phyloP scores from a whole-genome alignment of 2,329 filamentous ascomycete genomes.

The Thielaviopsis euricoi region DNA sequence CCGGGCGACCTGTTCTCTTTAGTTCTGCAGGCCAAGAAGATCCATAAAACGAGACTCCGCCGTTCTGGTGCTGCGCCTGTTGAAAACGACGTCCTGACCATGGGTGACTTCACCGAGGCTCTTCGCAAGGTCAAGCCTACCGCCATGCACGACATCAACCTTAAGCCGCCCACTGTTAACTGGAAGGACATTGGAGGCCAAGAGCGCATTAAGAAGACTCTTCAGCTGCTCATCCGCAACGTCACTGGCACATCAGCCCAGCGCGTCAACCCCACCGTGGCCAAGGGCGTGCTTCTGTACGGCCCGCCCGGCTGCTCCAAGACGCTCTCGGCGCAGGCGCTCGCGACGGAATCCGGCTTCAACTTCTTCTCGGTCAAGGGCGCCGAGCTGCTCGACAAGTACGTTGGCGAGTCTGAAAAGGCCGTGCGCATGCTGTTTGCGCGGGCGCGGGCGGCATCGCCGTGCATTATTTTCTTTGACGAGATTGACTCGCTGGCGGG shows the following conservation, averaged over 20 bases:
- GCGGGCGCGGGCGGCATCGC: constrained; percentile 68
- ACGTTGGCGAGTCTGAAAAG: constrained; percentile 86
- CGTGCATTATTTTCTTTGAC: constrained; percentile 80
- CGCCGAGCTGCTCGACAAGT: constrained; percentile 88
- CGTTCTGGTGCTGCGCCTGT: constrained; percentile 15
- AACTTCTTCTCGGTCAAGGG: constrained; percentile 94
- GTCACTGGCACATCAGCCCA: constrained; percentile 15
- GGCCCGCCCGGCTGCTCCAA: constrained; percentile 91
- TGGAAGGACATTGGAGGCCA: constrained; percentile 87
- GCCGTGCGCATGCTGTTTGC: constrained; percentile 72
- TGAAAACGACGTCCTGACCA: constrained; percentile 34
- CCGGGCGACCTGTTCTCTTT: constrained; percentile 59
- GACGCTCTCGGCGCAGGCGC: constrained; percentile 77
- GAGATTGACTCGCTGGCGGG: constrained; percentile 34
- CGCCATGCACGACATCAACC: constrained; percentile 75
- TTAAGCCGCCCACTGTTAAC: constrained; percentile 70
- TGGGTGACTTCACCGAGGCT: constrained; percentile 43
- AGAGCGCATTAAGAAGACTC: constrained; percentile 49
- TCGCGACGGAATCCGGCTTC: constrained; percentile 77
- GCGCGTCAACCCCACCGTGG: constrained; percentile 35
- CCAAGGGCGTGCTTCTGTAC: constrained; percentile 76
- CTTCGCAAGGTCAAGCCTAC: constrained; percentile 58
- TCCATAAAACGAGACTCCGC: constrained; percentile 17
- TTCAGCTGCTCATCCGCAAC: constrained; percentile 31
- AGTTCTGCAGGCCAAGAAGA: constrained; percentile 22